Conservation (phyloP, 2,329 filamentous ascomycete species). For the Sclerotinia subarctica region DNA sequence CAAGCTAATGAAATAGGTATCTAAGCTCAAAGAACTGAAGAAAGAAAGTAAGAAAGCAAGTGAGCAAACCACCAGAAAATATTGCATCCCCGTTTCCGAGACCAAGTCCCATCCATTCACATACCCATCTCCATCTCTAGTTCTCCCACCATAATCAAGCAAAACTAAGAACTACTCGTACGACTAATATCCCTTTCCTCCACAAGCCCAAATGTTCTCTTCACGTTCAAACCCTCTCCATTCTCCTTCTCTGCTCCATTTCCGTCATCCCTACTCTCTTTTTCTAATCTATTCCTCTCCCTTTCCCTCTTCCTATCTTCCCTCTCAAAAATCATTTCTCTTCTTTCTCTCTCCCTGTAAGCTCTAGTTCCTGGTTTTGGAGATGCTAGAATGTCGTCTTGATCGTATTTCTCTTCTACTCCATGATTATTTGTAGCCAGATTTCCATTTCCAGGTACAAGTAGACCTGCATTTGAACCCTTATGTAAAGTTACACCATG, state of each 20-base stretch:
- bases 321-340: conserved; percentile 3
- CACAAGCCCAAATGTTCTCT: neutral
- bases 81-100: too few species aligned
- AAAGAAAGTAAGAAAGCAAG: neutral
- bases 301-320: neutral
- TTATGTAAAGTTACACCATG: too few species aligned
- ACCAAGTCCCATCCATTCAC: too few species aligned
- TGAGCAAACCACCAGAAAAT: neutral
- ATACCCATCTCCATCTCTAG: neutral
- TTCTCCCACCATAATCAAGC: neutral
- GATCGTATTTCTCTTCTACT: neutral
- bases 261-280: too few species aligned
- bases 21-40: neutral
- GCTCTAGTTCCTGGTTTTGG: conserved; percentile 25
- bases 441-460: neutral
- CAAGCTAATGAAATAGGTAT: neutral
- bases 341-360: conserved; percentile 30
- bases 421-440: neutral
- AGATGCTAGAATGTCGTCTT: conserved; percentile 8
- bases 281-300: neutral
- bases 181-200: neutral
- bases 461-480: neutral
- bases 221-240: neutral
- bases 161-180: neutral
- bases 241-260: too few species aligned